Evolutionary conservation across 2,329 filamentous ascomycete genomes (phyloP).

Genomic region (Xenoacremonium recifei): DNA sequence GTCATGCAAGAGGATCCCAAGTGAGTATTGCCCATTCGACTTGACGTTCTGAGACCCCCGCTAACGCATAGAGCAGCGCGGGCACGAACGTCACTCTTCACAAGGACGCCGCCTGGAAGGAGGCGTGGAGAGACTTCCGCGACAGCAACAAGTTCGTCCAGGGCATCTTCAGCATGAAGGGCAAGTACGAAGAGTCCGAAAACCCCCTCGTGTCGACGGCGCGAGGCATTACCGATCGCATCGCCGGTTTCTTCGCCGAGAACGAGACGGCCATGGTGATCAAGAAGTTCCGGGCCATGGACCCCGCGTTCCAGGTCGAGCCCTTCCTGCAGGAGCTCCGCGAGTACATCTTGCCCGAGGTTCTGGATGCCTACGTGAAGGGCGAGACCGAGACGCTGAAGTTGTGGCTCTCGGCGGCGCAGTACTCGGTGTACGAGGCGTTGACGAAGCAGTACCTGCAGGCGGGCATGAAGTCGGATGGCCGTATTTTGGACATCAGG

Average conservation of each 20-base stretch:
- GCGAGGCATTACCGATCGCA: conserved; percentile 87
- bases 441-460: conserved; percentile 94
- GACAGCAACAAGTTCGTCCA: conserved; percentile 88
- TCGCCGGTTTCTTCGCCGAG: conserved; percentile 95
- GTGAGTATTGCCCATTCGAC: conserved; percentile 60
- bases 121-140: conserved; percentile 95
- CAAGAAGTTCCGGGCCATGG: conserved; percentile 96
- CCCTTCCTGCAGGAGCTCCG: conserved; percentile 93
- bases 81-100: conserved; percentile 93
- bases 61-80: conserved; percentile 61
- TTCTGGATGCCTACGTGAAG: conserved; percentile 97
- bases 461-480: conserved; percentile 90
- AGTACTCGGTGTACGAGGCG: conserved; percentile 96
- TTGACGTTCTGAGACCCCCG: not conserved
- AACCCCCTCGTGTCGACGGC: conserved; percentile 93
- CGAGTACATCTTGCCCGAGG: conserved; percentile 96
- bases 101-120: conserved; percentile 97
- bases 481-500: conserved; percentile 90
- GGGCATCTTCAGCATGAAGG: conserved; percentile 81
- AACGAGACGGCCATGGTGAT: conserved; percentile 98
- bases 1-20: conserved; percentile 80
- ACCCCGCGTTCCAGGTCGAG: conserved; percentile 91
- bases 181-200: conserved; percentile 91
- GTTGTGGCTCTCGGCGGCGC: conserved; percentile 92
- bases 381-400: conserved; percentile 88